A percentile compares a stretch with the other conserved stretches of the same genome.
phyloP scores from a whole-genome alignment of 805 yeast species.

The Allodekkera sacchari region DNA sequence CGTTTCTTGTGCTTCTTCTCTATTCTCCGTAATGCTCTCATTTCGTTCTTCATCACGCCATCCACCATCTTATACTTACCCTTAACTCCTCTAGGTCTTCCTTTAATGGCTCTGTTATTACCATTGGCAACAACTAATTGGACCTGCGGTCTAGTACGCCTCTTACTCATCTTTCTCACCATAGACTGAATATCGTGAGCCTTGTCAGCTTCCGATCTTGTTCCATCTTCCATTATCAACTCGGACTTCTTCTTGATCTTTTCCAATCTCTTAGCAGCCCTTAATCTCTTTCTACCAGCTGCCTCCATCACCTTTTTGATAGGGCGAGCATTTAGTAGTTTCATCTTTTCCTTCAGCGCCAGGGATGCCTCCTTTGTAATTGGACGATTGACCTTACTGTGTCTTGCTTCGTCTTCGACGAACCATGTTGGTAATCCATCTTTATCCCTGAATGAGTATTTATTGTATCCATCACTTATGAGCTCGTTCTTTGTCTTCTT shows the following conservation, averaged over 20 bases:
- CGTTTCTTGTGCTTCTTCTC: constrained; percentile 75
- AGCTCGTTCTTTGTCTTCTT: constrained; percentile 77
- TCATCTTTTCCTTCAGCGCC: constrained; percentile 67
- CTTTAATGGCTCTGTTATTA: constrained; percentile 73
- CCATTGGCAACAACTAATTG: constrained; percentile 88
- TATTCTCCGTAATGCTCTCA: constrained; percentile 83
- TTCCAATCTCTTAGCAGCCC: constrained; percentile 81
- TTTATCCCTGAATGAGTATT: constrained; percentile 82
- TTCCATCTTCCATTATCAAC: constrained; percentile 76
- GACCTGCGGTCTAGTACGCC: constrained; percentile 68
- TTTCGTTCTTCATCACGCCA: constrained; percentile 96
- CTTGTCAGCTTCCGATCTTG: constrained; percentile 87
- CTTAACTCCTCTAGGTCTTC: constrained; percentile 94
- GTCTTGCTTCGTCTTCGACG: constrained; percentile 81
- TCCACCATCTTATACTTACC: constrained; percentile 99
- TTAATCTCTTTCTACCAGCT: constrained; percentile 89
- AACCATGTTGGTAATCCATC: constrained; percentile 98
- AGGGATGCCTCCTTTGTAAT: constrained; percentile 89
- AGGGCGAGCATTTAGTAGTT: constrained; percentile 90
- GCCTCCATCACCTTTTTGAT: constrained; percentile 99
- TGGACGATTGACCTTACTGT: constrained; percentile 81
- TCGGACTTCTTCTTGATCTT: constrained; percentile 90
- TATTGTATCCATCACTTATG: constrained; percentile 87
- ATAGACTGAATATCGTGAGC: constrained; percentile 85
- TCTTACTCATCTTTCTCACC: constrained; percentile 73